A percentile compares a stretch with the other conserved stretches of the same genome.
phyloP scores from a whole-genome alignment of 2,329 filamentous ascomycete genomes.

The Scytalidium sp. region DNA sequence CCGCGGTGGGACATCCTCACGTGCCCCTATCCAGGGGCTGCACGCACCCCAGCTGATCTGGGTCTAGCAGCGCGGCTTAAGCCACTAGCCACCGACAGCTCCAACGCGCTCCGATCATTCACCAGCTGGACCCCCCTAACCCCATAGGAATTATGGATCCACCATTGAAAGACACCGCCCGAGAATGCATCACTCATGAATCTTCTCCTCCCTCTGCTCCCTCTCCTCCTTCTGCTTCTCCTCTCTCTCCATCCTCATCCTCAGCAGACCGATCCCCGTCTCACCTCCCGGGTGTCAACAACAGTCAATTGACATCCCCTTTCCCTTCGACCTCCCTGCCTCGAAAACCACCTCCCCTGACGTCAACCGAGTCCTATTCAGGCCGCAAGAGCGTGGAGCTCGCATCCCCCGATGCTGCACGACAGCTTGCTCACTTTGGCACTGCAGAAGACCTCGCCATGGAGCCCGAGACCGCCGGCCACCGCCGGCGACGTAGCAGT shows the following conservation, averaged over 20 bases:
- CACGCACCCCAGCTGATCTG: not conserved
- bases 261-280: not conserved
- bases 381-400: not conserved
- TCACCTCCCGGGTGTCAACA: not conserved
- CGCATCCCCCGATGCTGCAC: not conserved
- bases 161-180: not conserved
- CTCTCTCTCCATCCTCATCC: not conserved
- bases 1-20: too few species aligned
- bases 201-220: not conserved
- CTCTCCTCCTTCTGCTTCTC: not conserved
- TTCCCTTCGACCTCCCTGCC: not conserved
- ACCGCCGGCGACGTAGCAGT: constrained; percentile 28
- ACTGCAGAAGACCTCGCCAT: not conserved
- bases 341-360: not conserved
- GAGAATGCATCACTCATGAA: not conserved
- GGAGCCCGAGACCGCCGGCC: constrained; percentile 12
- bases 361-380: not conserved
- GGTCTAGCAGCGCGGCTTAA: not conserved
- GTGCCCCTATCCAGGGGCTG: not conserved
- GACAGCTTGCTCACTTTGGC: not conserved
- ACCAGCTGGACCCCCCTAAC: not conserved
- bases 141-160: not conserved
- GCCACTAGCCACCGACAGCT: not conserved
- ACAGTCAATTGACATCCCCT: not conserved
- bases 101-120: not conserved